Conservation (phyloP, 495 filamentous ascomycete genomes). For the Patellaria atrata region DNA sequence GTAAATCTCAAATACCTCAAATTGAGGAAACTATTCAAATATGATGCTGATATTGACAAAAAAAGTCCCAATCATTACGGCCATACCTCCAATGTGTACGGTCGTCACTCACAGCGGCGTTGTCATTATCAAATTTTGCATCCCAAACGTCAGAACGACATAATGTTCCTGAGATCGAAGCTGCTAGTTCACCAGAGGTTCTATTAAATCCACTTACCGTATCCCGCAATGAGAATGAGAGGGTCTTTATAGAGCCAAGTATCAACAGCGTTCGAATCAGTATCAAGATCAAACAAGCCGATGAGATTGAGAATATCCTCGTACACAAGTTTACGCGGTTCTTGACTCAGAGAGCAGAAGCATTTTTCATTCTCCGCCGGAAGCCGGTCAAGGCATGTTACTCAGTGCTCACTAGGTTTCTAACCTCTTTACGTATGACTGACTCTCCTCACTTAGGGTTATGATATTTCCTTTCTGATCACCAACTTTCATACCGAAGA, state of each 20-base stretch:
- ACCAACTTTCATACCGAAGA: constrained; percentile 97
- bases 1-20: constrained; percentile 3
- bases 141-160: constrained; percentile 91
- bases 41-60: constrained; percentile 17
- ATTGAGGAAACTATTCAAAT: constrained; percentile 5
- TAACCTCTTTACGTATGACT: constrained; percentile 6
- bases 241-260: constrained; percentile 82
- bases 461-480: constrained; percentile 97
- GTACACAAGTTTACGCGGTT: constrained; percentile 98
- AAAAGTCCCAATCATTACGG: constrained; percentile 97
- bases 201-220: constrained; percentile 83
- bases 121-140: constrained; percentile 92
- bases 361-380: constrained; percentile 89
- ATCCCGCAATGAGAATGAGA: constrained; percentile 88
- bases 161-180: constrained; percentile 96
- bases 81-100: constrained; percentile 96
- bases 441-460: constrained; percentile 46
- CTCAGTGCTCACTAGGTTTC: constrained; percentile 1
- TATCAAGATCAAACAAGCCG: constrained; percentile 97
- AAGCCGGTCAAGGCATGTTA: constrained; percentile 77
- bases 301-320: constrained; percentile 94
- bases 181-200: constrained; percentile 79
- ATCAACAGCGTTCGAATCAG: constrained; percentile 91
- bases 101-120: constrained; percentile 82
- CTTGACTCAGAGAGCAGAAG: constrained; percentile 87